A percentile compares a stretch with the other conserved stretches of the same genome.
Conservation (phyloP, 148 eudicot genomes). For the Nepenthes gracilis region DNA sequence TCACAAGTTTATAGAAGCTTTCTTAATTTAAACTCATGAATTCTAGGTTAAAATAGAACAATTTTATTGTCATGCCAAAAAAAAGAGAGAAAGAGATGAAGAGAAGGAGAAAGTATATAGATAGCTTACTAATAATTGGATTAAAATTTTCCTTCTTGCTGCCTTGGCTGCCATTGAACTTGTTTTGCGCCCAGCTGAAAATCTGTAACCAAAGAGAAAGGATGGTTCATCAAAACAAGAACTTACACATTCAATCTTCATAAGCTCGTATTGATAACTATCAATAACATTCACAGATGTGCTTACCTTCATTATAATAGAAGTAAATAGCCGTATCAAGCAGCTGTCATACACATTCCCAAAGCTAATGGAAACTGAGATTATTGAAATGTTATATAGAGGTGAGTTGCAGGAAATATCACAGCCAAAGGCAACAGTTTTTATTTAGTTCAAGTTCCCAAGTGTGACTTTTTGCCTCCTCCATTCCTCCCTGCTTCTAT, state of each 20-base stretch:
- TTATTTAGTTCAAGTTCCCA: not conserved
- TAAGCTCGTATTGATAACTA: no score
- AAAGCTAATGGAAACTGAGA: not conserved
- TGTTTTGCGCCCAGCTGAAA: slow-evolving; percentile 56
- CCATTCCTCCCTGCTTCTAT: not conserved
- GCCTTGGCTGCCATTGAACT: slow-evolving; percentile 33
- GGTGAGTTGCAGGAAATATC: not conserved
- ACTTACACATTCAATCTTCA: no score
- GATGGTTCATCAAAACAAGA: no score
- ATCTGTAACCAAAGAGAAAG: slow-evolving; percentile 21
- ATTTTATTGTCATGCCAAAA: no score
- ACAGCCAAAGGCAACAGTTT: no score
- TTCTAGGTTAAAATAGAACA: no score
- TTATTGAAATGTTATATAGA: not conserved
- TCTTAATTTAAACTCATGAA: no score
- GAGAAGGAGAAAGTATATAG: not conserved
- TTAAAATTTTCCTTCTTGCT: slow-evolving; percentile 12
- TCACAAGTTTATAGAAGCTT: no score
- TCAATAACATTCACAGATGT: no score
- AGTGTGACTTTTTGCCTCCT: not conserved
- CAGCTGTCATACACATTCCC: not conserved
- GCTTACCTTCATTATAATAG: no score
- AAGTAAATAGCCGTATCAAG: not conserved
- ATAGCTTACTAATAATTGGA: slow-evolving; percentile 7
- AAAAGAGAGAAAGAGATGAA: not conserved